Percentiles rank a stretch among this genome's conserved stretches.
These are phyloP conservation scores for Scytalidium lignicola DNA, from an alignment of 2,329 filamentous ascomycete species.

Conservation along the genomic window DNA sequence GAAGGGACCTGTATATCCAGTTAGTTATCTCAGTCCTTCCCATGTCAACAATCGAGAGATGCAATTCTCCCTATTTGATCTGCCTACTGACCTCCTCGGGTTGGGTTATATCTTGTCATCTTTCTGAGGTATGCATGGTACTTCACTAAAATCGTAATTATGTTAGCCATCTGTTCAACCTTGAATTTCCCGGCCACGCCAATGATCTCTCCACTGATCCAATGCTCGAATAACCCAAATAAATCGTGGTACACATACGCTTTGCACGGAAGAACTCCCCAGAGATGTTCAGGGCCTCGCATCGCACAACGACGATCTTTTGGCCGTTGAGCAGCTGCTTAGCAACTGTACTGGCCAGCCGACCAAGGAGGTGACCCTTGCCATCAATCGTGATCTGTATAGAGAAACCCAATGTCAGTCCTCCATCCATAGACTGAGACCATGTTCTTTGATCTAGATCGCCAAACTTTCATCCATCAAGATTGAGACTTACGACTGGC, in stretches of 20 bases:
- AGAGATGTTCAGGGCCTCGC: constrained; percentile 99
- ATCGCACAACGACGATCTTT: constrained; percentile 99
- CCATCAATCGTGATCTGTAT: constrained; percentile 94
- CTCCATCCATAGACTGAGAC: background rate
- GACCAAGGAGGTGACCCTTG: constrained; percentile 99
- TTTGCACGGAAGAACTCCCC: constrained; percentile 99
- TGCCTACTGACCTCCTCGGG: constrained; percentile 75
- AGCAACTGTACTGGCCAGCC: constrained; percentile 94
- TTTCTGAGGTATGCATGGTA: constrained; percentile 99
- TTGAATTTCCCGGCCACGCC: constrained; percentile 8
- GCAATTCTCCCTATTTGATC: constrained; percentile 2
- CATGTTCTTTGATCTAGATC: background rate
- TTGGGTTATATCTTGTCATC: constrained; percentile 99
- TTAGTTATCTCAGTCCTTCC: constrained; percentile 25
- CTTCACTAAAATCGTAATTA: constrained; percentile 71
- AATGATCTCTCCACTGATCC: constrained; percentile 8
- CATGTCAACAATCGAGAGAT: background rate
- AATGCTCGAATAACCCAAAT: constrained; percentile 3
- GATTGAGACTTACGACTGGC: constrained; percentile 57
- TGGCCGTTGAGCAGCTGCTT: constrained; percentile 99
- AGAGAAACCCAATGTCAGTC: constrained; percentile 8
- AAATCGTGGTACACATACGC: constrained; percentile 65
- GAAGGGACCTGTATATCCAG: constrained; percentile 71
- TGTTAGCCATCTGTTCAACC: constrained; percentile 39
- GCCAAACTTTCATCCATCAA: constrained; percentile 1